Percentiles rank a stretch among this genome's conserved stretches.
Evolutionary conservation across 129 eudicot species (phyloP).

Genomic region (Escallonia rubra): DNA sequence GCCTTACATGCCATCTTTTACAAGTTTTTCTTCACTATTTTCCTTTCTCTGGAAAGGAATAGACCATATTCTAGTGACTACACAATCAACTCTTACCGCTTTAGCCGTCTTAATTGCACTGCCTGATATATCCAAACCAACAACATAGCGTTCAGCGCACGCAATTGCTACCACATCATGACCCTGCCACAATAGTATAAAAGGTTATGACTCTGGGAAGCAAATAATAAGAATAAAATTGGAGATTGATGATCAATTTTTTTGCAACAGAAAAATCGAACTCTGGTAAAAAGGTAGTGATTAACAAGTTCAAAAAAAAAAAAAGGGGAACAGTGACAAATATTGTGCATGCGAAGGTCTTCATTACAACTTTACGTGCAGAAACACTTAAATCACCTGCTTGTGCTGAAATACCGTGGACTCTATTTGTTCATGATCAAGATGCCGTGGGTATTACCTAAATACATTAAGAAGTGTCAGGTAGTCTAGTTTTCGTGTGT

Average conservation of each 20-base stretch:
- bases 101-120: conserved; percentile 37
- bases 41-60: neutral
- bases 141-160: conserved; percentile 45
- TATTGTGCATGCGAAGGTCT: neutral
- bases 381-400: neutral
- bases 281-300: no score
- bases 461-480: neutral
- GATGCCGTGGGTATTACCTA: neutral
- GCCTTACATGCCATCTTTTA: neutral
- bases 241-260: no score
- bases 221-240: no score
- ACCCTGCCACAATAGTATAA: conserved; percentile 27
- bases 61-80: neutral
- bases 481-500: neutral
- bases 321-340: no score
- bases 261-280: no score
- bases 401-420: neutral
- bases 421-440: neutral
- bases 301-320: no score
- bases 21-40: neutral
- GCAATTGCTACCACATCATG: conserved; percentile 59
- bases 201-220: no score
- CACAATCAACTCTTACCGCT: conserved; percentile 25
- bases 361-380: neutral
- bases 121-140: conserved; percentile 60